A percentile compares a stretch with the other conserved stretches of the same genome.
Conservation (phyloP, 2,329 filamentous ascomycete species). For the Pseudocercospora eumusae region DNA sequence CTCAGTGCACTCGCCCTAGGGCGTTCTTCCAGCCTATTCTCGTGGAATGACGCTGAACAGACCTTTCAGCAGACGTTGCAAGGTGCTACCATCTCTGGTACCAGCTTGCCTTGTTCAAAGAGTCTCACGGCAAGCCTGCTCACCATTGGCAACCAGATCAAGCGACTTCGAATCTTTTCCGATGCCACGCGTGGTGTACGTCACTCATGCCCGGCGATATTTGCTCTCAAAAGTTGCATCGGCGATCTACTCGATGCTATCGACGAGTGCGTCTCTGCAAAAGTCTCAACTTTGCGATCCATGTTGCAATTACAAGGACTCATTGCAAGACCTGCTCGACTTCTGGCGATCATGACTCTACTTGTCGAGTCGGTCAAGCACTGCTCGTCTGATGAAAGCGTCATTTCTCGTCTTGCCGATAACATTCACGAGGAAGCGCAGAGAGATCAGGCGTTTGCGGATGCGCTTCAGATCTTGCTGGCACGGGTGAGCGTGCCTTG, state of each 20-base stretch:
- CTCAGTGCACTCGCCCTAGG: conserved; percentile 69
- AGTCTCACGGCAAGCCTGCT: conserved; percentile 55
- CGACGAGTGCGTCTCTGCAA: conserved; percentile 43
- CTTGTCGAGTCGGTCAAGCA: conserved; percentile 16
- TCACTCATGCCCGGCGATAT: conserved; percentile 40
- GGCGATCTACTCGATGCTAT: conserved; percentile 44
- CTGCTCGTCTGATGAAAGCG: conserved; percentile 26
- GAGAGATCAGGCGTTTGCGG: conserved; percentile 20
- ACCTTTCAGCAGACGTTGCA: conserved; percentile 54
- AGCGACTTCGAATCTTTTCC: conserved; percentile 27
- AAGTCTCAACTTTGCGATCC: conserved; percentile 36
- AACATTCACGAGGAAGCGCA: conserved; percentile 23
- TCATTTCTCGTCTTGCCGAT: conserved; percentile 32
- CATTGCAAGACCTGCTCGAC: conserved; percentile 43
- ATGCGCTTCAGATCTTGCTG: conserved; percentile 27
- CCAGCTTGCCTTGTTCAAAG: conserved; percentile 52
- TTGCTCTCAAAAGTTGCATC: conserved; percentile 47
- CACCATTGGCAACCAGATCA: conserved; percentile 38
- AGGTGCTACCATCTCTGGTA: conserved; percentile 53
- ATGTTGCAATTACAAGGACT: conserved; percentile 46
- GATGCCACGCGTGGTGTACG: conserved; percentile 5
- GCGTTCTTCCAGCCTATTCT: conserved; percentile 70
- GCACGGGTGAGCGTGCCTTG: conserved; percentile 33
- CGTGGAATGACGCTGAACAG: conserved; percentile 56
- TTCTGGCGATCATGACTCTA: conserved; percentile 27